Conservation (phyloP, 208 protist genomes). For the Angomonas ambiguus region DNA sequence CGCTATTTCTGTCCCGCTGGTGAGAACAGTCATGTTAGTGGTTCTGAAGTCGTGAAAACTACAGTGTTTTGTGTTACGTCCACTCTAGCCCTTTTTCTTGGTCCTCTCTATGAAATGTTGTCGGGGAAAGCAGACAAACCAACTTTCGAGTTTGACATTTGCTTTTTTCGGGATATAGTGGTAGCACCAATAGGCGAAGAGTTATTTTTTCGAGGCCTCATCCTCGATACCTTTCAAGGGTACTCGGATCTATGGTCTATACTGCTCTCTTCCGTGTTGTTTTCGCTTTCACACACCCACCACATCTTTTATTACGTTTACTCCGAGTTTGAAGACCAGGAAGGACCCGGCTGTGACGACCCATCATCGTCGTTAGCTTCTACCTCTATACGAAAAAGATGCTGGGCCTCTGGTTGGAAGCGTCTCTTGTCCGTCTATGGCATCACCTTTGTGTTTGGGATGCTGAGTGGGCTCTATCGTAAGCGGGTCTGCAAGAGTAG, state of each 20-base stretch:
- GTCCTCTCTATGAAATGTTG: slow-evolving; percentile 10
- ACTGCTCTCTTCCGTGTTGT: slow-evolving; percentile 38
- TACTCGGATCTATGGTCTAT: slow-evolving; percentile 26
- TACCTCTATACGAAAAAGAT: slow-evolving; percentile 11
- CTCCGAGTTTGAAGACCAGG: slow-evolving; percentile 16
- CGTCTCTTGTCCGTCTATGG: slow-evolving; percentile 14
- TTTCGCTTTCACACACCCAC: slow-evolving; percentile 63
- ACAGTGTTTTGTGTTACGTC: not conserved
- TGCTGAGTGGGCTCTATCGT: slow-evolving; percentile 60
- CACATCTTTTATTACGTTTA: slow-evolving; percentile 34
- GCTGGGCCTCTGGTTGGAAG: slow-evolving; percentile 20
- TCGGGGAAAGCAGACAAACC: not conserved
- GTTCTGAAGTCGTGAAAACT: not conserved
- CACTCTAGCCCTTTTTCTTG: not conserved
- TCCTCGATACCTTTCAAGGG: slow-evolving; percentile 38
- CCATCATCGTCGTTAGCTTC: too few species aligned
- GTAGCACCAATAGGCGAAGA: slow-evolving; percentile 71
- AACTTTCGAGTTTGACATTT: not conserved
- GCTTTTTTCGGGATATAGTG: slow-evolving; percentile 38
- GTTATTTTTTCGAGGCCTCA: slow-evolving; percentile 66
- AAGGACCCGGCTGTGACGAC: too few species aligned
- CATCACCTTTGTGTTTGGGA: slow-evolving; percentile 44
- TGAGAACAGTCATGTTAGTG: not conserved
- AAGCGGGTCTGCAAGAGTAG: slow-evolving; percentile 29
- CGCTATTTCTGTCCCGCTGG: not conserved